Conservation (phyloP, 306 rosid species). For the Vigna hirtella region DNA sequence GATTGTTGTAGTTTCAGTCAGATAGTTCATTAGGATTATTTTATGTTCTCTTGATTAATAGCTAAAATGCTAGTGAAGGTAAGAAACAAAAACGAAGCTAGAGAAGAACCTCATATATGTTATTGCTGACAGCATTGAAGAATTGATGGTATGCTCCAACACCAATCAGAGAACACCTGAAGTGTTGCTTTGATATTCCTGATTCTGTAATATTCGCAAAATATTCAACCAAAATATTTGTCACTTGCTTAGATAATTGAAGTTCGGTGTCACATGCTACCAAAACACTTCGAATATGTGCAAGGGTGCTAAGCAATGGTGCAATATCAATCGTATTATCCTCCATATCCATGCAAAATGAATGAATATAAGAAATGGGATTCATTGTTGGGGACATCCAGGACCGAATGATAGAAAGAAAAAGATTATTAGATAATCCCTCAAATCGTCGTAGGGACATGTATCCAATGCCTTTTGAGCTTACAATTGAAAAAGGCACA, state of each 20-base stretch:
- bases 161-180: constrained; percentile 5
- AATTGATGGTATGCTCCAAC: background rate
- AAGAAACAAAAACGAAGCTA: background rate
- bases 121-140: background rate
- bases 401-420: constrained; percentile 41
- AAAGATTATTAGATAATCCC: too few species aligned
- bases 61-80: too few species aligned
- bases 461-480: too few species aligned
- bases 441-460: too few species aligned
- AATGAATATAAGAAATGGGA: background rate
- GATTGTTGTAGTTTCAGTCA: too few species aligned
- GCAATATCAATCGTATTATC: background rate
- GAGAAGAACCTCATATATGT: background rate
- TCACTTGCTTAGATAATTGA: background rate
- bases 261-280: background rate
- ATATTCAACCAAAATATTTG: background rate
- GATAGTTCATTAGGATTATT: too few species aligned
- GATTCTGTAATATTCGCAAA: background rate
- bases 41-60: too few species aligned
- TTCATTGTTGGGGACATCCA: constrained; percentile 28
- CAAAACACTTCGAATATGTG: background rate
- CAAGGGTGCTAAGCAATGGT: background rate
- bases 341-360: background rate
- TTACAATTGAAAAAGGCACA: too few species aligned
- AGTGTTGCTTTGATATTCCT: background rate